phyloP scores from a whole-genome alignment of 495 filamentous ascomycete genomes.

The Trichoderma virens region DNA sequence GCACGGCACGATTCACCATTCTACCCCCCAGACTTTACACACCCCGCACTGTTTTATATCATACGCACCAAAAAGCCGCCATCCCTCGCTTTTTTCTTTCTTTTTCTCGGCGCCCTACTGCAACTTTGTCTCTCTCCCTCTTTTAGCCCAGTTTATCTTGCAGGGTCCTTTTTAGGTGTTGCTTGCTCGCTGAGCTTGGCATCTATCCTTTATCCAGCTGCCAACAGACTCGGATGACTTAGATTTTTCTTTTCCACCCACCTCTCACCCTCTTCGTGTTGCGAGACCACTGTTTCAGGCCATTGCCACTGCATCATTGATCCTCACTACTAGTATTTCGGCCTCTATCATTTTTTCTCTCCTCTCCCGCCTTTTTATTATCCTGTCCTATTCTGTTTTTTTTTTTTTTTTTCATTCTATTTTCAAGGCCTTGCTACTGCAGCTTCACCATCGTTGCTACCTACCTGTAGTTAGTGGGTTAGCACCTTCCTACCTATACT shows the following conservation, averaged over 20 bases:
- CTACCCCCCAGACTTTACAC: no score
- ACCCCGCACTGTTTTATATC: constrained; percentile 3
- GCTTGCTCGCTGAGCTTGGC: not conserved
- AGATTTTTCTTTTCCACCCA: not conserved
- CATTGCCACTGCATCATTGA: not conserved
- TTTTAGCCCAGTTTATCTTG: not conserved
- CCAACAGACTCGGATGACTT: not conserved
- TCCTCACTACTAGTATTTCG: not conserved
- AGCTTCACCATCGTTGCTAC: no score
- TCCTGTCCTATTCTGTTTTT: not conserved
- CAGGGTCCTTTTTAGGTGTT: not conserved
- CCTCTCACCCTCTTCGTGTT: not conserved
- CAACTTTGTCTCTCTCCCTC: not conserved
- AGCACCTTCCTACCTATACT: no score
- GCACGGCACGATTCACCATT: not conserved
- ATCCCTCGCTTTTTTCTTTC: not conserved
- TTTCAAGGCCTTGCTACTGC: no score
- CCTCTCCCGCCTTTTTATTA: not conserved
- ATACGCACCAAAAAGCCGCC: not conserved
- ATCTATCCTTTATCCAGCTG: no score
- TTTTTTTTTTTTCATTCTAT: not conserved
- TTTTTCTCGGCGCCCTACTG: not conserved
- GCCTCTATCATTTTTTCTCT: not conserved
- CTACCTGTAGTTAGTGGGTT: no score
- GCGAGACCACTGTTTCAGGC: not conserved